Evolutionary conservation across 805 yeast species (phyloP).

Genomic region (Schizosaccharomyces japonicus): DNA sequence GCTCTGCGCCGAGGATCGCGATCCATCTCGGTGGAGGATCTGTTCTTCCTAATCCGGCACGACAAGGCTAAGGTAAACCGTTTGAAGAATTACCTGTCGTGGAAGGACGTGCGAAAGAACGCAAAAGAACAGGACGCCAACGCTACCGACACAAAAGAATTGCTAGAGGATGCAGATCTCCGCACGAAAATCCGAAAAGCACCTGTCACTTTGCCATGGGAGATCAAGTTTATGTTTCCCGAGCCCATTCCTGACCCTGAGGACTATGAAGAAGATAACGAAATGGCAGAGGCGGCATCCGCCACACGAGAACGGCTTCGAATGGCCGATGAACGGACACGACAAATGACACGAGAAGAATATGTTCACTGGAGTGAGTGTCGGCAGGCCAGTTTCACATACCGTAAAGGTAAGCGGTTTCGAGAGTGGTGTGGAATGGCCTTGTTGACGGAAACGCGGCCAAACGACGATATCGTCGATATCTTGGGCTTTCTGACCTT

Average conservation of each 20-base stretch:
- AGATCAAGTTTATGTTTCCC: slow-evolving; percentile 71
- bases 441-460: slow-evolving; percentile 64
- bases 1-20: slow-evolving; percentile 63
- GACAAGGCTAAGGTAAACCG: slow-evolving; percentile 86
- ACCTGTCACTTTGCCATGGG: slow-evolving; percentile 55
- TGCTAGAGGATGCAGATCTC: slow-evolving; percentile 21
- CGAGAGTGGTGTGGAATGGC: slow-evolving; percentile 89
- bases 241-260: slow-evolving; percentile 59
- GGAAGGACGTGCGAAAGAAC: slow-evolving; percentile 88
- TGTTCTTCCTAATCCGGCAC: slow-evolving; percentile 73
- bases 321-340: slow-evolving; percentile 82
- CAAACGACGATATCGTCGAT: slow-evolving; percentile 90
- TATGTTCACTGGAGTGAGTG: slow-evolving; percentile 98
- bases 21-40: slow-evolving; percentile 74
- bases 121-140: slow-evolving; percentile 46
- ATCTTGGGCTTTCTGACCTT: slow-evolving; percentile 85
- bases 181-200: neutral
- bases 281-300: slow-evolving; percentile 66
- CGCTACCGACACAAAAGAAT: slow-evolving; percentile 25
- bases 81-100: slow-evolving; percentile 67
- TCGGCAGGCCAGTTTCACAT: slow-evolving; percentile 89
- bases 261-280: slow-evolving; percentile 50
- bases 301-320: slow-evolving; percentile 76
- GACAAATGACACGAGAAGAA: slow-evolving; percentile 84
- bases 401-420: slow-evolving; percentile 78